phyloP scores from a whole-genome alignment of 306 rosid species.

The Biancaea sappan region DNA sequence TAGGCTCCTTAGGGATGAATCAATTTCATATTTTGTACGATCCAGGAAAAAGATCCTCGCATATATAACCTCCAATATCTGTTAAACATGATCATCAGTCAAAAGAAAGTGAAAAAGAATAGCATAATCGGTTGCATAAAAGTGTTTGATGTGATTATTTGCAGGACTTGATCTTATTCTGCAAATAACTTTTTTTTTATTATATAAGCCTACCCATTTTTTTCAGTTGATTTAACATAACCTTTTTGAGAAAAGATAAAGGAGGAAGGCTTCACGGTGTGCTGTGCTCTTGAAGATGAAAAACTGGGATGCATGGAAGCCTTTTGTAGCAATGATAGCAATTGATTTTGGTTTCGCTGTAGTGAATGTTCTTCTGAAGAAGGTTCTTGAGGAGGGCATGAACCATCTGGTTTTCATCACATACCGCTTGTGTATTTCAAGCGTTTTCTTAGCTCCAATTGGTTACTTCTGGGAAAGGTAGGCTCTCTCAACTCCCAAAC shows the following conservation, averaged over 20 bases:
- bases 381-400: conserved; percentile 79
- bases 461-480: conserved; percentile 81
- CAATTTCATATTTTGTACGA: conserved; percentile 27
- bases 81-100: conserved; percentile 42
- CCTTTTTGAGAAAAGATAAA: conserved; percentile 26
- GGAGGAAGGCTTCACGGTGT: conserved; percentile 29
- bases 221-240: too few relatives aligned
- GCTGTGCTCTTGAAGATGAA: conserved; percentile 41
- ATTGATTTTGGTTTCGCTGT: conserved; percentile 66
- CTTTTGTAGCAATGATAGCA: conserved; percentile 74
- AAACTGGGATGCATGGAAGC: conserved; percentile 71
- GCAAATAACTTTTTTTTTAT: conserved; percentile 38
- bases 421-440: conserved; percentile 66
- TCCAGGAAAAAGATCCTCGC: conserved; percentile 41
- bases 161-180: conserved; percentile 68
- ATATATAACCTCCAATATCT: conserved; percentile 30
- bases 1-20: conserved; percentile 28
- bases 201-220: too few relatives aligned
- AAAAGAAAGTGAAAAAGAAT: conserved; percentile 49
- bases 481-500: not conserved
- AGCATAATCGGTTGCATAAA: conserved; percentile 58
- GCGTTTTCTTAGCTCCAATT: conserved; percentile 77
- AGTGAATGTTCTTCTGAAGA: conserved; percentile 84
- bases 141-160: conserved; percentile 65
- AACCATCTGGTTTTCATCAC: conserved; percentile 90